These are phyloP conservation scores for Myrmaecium sp. DNA, from an alignment of 2,329 filamentous ascomycete species.

Conservation along the genomic window DNA sequence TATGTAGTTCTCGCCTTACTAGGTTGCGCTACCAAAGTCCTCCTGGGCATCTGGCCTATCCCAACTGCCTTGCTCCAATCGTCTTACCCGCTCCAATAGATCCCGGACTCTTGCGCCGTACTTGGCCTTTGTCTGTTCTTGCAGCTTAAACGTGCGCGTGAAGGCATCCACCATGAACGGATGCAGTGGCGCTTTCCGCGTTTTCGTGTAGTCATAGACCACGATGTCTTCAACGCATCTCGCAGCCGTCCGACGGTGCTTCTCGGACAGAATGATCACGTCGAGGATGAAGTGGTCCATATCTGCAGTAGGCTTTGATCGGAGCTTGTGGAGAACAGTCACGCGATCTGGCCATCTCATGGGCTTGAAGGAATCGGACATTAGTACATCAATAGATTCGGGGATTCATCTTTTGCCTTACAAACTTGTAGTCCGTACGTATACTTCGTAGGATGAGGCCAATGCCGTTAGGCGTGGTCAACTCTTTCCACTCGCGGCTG, in stretches of 20 bases:
- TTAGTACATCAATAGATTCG: no score
- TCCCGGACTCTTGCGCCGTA: slow-evolving; percentile 37
- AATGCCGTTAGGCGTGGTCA: slow-evolving; percentile 47
- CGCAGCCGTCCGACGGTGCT: slow-evolving; percentile 54
- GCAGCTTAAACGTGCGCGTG: slow-evolving; percentile 39
- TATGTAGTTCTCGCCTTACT: slow-evolving; percentile 4
- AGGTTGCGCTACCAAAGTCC: slow-evolving; percentile 31
- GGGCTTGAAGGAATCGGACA: slow-evolving; percentile 25
- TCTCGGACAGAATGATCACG: slow-evolving; percentile 56
- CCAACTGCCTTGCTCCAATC: slow-evolving; percentile 59
- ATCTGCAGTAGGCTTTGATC: slow-evolving; percentile 30
- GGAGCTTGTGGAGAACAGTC: slow-evolving; percentile 68
- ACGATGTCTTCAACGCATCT: slow-evolving; percentile 62
- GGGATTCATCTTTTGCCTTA: slow-evolving; percentile 35
- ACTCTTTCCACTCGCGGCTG: slow-evolving; percentile 45
- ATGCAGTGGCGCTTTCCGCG: slow-evolving; percentile 39
- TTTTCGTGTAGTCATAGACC: slow-evolving; percentile 54
- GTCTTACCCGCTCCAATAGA: slow-evolving; percentile 40
- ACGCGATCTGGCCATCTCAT: slow-evolving; percentile 71
- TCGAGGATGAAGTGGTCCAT: slow-evolving; percentile 42
- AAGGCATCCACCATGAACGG: slow-evolving; percentile 47
- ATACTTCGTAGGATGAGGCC: slow-evolving; percentile 71
- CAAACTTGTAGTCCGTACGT: slow-evolving; percentile 74
- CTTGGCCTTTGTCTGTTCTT: slow-evolving; percentile 39
- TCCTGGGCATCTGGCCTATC: slow-evolving; percentile 54